phyloP scores from a whole-genome alignment of 495 filamentous ascomycete genomes.

The Astrocystis sublimbata region DNA sequence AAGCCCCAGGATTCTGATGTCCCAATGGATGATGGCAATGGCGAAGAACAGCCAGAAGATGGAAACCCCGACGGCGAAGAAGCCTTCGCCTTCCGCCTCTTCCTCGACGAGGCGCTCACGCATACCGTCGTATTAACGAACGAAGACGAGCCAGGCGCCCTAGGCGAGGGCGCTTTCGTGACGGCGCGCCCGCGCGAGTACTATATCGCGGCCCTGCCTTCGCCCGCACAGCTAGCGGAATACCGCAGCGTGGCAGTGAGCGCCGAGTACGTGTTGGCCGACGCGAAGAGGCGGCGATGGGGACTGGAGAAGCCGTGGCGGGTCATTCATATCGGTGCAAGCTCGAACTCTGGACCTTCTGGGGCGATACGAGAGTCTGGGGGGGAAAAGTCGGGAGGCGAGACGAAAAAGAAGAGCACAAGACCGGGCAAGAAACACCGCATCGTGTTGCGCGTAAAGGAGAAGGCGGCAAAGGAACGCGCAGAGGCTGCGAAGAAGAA shows the following conservation, averaged over 20 bases:
- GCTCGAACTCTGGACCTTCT: not conserved
- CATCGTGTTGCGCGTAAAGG: constrained; percentile 45
- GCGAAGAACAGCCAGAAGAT: constrained; percentile 15
- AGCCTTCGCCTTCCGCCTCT: constrained; percentile 56
- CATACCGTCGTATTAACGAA: constrained; percentile 40
- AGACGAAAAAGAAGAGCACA: constrained; percentile 39
- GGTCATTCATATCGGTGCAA: constrained; percentile 41
- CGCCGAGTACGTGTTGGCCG: constrained; percentile 43
- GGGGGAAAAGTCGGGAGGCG: constrained; percentile 6
- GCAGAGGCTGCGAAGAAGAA: constrained; percentile 34
- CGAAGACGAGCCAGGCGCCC: constrained; percentile 22
- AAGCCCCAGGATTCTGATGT: not conserved
- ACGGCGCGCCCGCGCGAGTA: constrained; percentile 42
- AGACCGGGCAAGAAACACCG: constrained; percentile 56
- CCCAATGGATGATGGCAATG: not conserved
- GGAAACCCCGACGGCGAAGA: constrained; percentile 28
- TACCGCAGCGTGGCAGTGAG: constrained; percentile 46
- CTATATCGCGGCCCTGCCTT: constrained; percentile 44
- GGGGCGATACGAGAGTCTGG: not conserved
- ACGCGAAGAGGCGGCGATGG: constrained; percentile 47
- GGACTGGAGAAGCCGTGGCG: constrained; percentile 58
- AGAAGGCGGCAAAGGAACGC: constrained; percentile 34
- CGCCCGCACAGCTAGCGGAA: constrained; percentile 29
- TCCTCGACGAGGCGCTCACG: constrained; percentile 42
- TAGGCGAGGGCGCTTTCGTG: constrained; percentile 40